These are phyloP conservation scores for Pichia cephalocereana DNA, from an alignment of 805 yeast genomes.

Conservation along the genomic window DNA sequence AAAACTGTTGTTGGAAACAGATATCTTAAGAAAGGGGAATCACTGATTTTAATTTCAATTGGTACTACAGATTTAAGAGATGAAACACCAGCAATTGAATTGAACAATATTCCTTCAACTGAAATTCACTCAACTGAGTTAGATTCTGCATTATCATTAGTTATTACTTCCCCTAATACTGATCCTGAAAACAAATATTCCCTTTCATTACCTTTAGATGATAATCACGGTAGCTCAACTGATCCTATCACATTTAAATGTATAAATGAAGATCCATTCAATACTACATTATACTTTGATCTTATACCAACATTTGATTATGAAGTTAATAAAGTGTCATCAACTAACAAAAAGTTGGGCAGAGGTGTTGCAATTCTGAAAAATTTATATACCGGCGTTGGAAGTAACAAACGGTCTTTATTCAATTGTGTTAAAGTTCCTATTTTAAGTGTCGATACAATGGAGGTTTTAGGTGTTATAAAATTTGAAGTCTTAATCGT, in stretches of 20 bases:
- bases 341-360: conserved; percentile 38
- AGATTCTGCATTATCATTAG: conserved; percentile 78
- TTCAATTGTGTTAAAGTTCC: conserved; percentile 64
- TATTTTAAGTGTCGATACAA: conserved; percentile 57
- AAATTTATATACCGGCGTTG: conserved; percentile 55
- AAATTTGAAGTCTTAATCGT: conserved; percentile 68
- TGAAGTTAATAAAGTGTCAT: conserved; percentile 8
- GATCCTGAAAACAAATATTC: conserved; percentile 46
- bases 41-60: conserved; percentile 68
- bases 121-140: conserved; percentile 74
- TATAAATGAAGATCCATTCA: conserved; percentile 34
- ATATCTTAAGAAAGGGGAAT: conserved; percentile 53
- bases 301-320: conserved; percentile 77
- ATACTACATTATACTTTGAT: conserved; percentile 65
- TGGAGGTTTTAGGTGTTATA: conserved; percentile 70
- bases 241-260: conserved; percentile 72
- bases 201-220: conserved; percentile 77
- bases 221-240: conserved; percentile 55
- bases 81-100: conserved; percentile 46
- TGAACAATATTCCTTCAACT: conserved; percentile 66
- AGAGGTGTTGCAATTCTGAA: conserved; percentile 73
- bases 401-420: conserved; percentile 56
- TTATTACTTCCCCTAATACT: conserved; percentile 37
- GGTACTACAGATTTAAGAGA: conserved; percentile 79
- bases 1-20: conserved; percentile 77